phyloP scores from a whole-genome alignment of 495 filamentous ascomycete genomes.

The Xylaria cubensis region DNA sequence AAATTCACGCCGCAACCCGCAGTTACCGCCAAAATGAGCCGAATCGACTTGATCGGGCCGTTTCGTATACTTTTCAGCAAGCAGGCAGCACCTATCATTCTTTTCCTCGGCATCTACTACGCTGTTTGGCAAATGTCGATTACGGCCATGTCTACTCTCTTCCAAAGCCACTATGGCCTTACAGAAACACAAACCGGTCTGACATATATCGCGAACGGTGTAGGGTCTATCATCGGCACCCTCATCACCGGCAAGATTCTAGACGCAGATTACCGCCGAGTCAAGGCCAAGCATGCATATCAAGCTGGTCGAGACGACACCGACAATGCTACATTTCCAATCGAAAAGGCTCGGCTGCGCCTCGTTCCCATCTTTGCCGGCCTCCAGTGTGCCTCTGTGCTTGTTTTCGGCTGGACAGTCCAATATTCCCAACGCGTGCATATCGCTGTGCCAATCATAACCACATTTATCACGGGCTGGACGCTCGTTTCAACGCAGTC shows the following conservation, averaged over 20 bases:
- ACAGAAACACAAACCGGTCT: constrained; percentile 57
- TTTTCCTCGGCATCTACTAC: constrained; percentile 60
- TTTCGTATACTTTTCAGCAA: constrained; percentile 55
- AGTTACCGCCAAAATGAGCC: constrained; percentile 38
- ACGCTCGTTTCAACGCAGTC: constrained; percentile 47
- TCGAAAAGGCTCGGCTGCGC: constrained; percentile 50
- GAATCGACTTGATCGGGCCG: constrained; percentile 49
- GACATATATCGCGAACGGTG: constrained; percentile 59
- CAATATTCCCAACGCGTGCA: constrained; percentile 35
- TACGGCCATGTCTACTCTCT: constrained; percentile 60
- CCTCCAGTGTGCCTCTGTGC: constrained; percentile 41
- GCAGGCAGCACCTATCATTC: constrained; percentile 51
- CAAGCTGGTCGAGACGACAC: constrained; percentile 17
- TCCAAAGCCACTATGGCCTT: constrained; percentile 50
- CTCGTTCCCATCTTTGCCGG: constrained; percentile 42
- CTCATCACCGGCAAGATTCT: constrained; percentile 54
- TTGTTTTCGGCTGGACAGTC: constrained; percentile 49
- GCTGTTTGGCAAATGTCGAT: constrained; percentile 65
- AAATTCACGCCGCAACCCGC: constrained; percentile 29
- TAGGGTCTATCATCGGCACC: constrained; percentile 58
- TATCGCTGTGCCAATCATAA: constrained; percentile 45
- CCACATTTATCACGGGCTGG: constrained; percentile 52
- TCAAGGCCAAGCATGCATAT: constrained; percentile 42
- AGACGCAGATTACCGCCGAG: constrained; percentile 49
- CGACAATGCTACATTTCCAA: constrained; percentile 36